Base-by-base conservation (phyloP, 495 filamentous ascomycete genomes). In the Penicillium antarcticum region DNA sequence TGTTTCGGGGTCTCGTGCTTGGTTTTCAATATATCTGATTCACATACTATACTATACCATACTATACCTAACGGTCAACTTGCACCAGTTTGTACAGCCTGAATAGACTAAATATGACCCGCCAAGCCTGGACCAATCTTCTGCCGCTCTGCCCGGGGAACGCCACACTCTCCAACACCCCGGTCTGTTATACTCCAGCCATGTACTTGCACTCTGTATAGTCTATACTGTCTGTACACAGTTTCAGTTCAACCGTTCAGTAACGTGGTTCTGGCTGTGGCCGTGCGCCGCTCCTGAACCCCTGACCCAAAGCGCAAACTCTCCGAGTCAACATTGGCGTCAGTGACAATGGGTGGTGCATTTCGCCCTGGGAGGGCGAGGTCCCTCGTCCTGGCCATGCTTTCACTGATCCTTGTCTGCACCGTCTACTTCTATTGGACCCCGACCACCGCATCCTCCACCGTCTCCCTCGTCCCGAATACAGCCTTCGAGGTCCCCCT, bases 401-500 rank as follows among this genome's bases (percentile, higher is more conserved):
- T 55, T 6, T 56, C 62, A 8, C 21, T 68, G 17, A 56, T 71
- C 42, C 55, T 72, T 42, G 56, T 70, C 19, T 58, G 60, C 50
- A 58, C 62, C 12, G 56, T 72, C 23, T 70, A 69, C 35, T 53
- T 70, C 19, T 67, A 69, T 46, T 62, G 63, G 58, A 64, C 68
- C 31, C 67, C 67, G 1, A 50, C 35, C 7, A 53, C 50, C 36
- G 50, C 53, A n/a, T 45, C 53, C 24, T 58, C 64, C 33, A 62
- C 63, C 5, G 64, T 63, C 26, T 66, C 64, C 18, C 48, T 65
- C 17, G 60, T 68, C 12, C 66, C 66, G 9, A 60, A 56, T 38
- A 69, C 67, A 6, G 63, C 60, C 35, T 68, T 68, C 48, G 62
- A 68, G 47, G 65, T 66, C 2, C 65, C 65, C 21, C 60, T 68